Evolutionary conservation across 352 stramenopile species (phyloP).

Genomic region (Phytophthora palmivora): DNA sequence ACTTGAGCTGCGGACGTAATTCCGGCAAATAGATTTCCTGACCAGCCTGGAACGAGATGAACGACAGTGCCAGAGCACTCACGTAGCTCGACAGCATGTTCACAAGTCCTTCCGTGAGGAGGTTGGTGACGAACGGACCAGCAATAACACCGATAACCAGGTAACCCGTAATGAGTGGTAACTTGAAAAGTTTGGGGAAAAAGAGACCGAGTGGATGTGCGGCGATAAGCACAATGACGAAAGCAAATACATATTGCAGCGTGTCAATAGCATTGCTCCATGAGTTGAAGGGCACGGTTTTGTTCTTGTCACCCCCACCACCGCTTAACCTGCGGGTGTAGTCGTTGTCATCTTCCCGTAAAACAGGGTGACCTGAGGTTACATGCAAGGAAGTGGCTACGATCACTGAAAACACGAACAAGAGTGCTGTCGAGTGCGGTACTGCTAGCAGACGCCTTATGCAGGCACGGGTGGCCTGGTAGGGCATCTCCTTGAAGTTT

Average conservation of each 20-base stretch:
- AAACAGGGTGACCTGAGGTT: conserved; percentile 13
- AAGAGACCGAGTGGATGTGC: conserved; percentile 65
- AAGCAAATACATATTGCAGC: conserved; percentile 49
- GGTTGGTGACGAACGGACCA: conserved; percentile 58
- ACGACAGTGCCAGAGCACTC: conserved; percentile 66
- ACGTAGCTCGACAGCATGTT: conserved; percentile 55
- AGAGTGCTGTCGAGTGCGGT: conserved; percentile 16
- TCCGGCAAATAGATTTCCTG: conserved; percentile 74
- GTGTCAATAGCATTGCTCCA: conserved; percentile 48
- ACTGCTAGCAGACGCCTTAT: conserved; percentile 6
- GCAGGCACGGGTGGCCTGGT: conserved; percentile 12
- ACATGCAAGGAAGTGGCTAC: conserved; percentile 19
- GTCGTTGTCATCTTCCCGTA: conserved; percentile 28
- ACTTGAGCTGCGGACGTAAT: conserved; percentile 60
- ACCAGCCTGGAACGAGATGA: conserved; percentile 77
- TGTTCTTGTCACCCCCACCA: conserved; percentile 29
- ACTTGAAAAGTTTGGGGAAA: conserved; percentile 60
- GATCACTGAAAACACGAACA: conserved; percentile 25
- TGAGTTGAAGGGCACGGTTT: conserved; percentile 54
- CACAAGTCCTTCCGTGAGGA: conserved; percentile 46
- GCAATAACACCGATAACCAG: conserved; percentile 63
- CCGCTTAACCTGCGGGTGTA: conserved; percentile 24
- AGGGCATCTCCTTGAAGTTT: conserved; percentile 28
- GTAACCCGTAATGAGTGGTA: conserved; percentile 76
- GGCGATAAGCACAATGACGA: conserved; percentile 62